Conservation (phyloP, 2,329 filamentous ascomycete species). For the Fusarium tupiense region DNA sequence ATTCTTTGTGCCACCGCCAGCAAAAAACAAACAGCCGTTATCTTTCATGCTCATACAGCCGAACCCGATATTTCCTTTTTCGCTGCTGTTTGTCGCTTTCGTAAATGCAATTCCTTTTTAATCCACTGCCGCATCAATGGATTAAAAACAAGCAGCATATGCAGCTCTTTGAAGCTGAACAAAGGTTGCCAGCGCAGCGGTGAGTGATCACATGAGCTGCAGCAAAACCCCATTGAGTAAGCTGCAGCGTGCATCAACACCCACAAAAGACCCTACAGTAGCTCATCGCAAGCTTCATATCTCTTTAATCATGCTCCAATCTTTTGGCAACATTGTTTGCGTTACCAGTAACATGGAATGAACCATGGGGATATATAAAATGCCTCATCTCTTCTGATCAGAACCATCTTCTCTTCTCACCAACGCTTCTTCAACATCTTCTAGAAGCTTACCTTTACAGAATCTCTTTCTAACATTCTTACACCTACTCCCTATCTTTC, state of each 20-base stretch:
- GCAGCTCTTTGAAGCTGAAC: not conserved
- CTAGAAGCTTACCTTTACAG: not conserved
- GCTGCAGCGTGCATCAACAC: not conserved
- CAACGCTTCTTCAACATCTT: not conserved
- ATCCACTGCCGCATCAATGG: accelerated
- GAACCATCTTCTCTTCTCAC: not conserved
- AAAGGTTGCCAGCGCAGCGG: not conserved
- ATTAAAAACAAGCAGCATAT: not conserved
- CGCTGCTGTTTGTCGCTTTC: not conserved
- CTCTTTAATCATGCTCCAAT: not conserved
- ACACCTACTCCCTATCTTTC: not conserved
- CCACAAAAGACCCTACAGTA: not conserved
- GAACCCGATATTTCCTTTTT: not conserved
- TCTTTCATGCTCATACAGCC: not conserved
- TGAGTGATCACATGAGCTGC: not conserved
- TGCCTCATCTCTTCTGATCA: not conserved
- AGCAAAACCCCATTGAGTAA: not conserved
- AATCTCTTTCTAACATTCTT: not conserved
- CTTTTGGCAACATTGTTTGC: not conserved
- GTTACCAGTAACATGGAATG: too few species aligned
- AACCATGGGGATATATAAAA: not conserved
- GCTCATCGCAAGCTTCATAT: not conserved
- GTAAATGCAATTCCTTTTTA: accelerated
- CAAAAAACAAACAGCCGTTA: not conserved
- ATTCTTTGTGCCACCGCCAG: not conserved